phyloP scores from a whole-genome alignment of 1,139 yeast species.

The Kurtzmaniella quercitrusa region DNA sequence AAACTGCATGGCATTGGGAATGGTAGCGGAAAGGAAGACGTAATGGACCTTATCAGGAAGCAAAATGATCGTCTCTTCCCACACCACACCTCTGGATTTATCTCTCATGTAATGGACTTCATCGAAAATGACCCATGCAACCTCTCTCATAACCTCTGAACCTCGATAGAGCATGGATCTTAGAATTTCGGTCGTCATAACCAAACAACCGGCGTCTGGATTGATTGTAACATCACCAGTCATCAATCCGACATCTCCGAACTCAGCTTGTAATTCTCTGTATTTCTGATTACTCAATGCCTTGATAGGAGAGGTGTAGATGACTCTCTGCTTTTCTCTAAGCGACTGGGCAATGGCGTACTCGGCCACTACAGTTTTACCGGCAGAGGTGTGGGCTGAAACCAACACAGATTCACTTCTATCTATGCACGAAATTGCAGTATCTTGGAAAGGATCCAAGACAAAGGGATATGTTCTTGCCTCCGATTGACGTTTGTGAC shows the following conservation, averaged over 20 bases:
- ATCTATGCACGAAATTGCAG: slow-evolving; percentile 91
- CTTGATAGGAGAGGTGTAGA: slow-evolving; percentile 95
- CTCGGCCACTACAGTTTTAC: slow-evolving; percentile 98
- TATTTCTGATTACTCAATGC: slow-evolving; percentile 96
- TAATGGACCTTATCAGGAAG: slow-evolving; percentile 92
- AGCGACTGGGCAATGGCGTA: slow-evolving; percentile 96
- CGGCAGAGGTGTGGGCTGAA: slow-evolving; percentile 98
- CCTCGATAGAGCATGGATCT: slow-evolving; percentile 92
- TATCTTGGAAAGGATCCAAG: slow-evolving; percentile 94
- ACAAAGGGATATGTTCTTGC: slow-evolving; percentile 91
- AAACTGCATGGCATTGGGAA: slow-evolving; percentile 97
- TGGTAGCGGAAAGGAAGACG: slow-evolving; percentile 89
- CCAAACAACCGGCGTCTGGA: slow-evolving; percentile 94
- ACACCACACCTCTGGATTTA: slow-evolving; percentile 95
- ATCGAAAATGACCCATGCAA: slow-evolving; percentile 93
- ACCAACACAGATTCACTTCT: slow-evolving; percentile 94
- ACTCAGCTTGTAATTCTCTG: slow-evolving; percentile 86
- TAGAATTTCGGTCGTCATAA: slow-evolving; percentile 96
- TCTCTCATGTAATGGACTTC: slow-evolving; percentile 97
- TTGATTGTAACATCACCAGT: slow-evolving; percentile 98
- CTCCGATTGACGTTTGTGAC: slow-evolving; percentile 67
- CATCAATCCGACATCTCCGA: slow-evolving; percentile 95
- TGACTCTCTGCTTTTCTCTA: slow-evolving; percentile 87
- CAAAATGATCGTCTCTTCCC: slow-evolving; percentile 98
- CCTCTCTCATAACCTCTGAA: slow-evolving; percentile 93